Percentiles rank a stretch among this genome's conserved stretches.
phyloP scores from a whole-genome alignment of 2,329 filamentous ascomycete genomes.

The Fusarium penzigii region DNA sequence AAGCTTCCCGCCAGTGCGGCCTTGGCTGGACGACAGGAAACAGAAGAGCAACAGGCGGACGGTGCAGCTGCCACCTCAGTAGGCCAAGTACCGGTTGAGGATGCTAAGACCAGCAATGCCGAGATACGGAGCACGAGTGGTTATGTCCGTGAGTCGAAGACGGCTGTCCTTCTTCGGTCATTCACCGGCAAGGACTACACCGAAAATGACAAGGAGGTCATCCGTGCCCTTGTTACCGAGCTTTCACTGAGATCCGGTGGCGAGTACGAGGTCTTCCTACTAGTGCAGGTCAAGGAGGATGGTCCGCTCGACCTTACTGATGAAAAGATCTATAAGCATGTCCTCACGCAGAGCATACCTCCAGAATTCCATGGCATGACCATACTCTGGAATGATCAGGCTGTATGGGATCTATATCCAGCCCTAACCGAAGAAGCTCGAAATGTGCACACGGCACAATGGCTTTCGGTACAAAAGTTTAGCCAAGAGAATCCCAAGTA shows the following conservation, averaged over 20 bases:
- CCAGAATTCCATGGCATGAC: constrained; percentile 70
- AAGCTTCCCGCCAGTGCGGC: constrained; percentile 10
- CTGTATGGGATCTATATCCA: constrained; percentile 77
- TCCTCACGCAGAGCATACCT: constrained; percentile 65
- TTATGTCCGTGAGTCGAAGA: constrained; percentile 52
- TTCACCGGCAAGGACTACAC: constrained; percentile 76
- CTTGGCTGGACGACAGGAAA: constrained; percentile 12
- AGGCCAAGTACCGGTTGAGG: background rate
- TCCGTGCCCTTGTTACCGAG: constrained; percentile 79
- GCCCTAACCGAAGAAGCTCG: constrained; percentile 60
- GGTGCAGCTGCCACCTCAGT: background rate
- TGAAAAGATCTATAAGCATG: constrained; percentile 56
- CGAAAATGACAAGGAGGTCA: constrained; percentile 75
- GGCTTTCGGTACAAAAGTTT: constrained; percentile 75
- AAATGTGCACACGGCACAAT: constrained; percentile 63
- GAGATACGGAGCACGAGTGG: constrained; percentile 14
- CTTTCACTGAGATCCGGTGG: constrained; percentile 74
- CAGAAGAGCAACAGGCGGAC: background rate
- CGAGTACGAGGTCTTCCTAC: constrained; percentile 77
- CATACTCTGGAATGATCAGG: constrained; percentile 71
- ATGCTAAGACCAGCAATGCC: constrained; percentile 8
- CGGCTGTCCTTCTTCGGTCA: constrained; percentile 74
- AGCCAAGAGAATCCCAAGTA: constrained; percentile 75
- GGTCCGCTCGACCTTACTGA: constrained; percentile 60
- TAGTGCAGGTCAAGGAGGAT: constrained; percentile 75